These are phyloP conservation scores for Ogataea nitratoaversa DNA, from an alignment of 805 yeast species.

Conservation along the genomic window DNA sequence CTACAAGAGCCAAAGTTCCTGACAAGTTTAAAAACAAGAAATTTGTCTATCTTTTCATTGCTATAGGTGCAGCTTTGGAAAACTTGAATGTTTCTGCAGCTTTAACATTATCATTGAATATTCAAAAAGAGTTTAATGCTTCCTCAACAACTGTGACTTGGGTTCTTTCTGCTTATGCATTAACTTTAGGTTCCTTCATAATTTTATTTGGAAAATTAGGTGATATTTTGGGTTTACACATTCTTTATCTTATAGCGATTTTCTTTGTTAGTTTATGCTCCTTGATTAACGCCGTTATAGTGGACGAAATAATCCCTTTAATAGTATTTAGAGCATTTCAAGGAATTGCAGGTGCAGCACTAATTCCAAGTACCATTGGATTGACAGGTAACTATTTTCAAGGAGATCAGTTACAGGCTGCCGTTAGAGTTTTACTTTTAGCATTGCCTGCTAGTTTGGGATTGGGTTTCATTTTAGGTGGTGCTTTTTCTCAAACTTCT, in stretches of 20 bases:
- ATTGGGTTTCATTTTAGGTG: conserved; percentile 39
- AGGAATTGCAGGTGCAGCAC: conserved; percentile 34
- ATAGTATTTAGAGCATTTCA: conserved; percentile 27
- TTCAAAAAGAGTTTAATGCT: conserved; percentile 36
- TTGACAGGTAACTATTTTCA: conserved; percentile 21
- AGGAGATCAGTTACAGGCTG: conserved; percentile 11
- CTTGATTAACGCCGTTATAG: conserved; percentile 35
- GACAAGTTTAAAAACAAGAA: no score
- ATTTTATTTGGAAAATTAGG: conserved; percentile 38
- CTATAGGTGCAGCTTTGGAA: conserved; percentile 20
- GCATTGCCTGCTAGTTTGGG: conserved; percentile 29
- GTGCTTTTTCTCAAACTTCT: conserved; percentile 36
- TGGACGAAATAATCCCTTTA: conserved; percentile 30
- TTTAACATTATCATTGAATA: conserved; percentile 17
- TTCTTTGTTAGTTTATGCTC: conserved; percentile 24
- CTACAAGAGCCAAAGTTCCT: conserved; percentile 13
- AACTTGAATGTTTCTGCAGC: conserved; percentile 25
- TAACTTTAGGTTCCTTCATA: conserved; percentile 42
- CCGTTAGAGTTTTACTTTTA: conserved; percentile 13
- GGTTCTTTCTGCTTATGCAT: no score
- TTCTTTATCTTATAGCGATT: no score
- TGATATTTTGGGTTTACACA: conserved; percentile 38
- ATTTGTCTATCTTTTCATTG: conserved; percentile 9
- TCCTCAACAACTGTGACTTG: conserved; percentile 33
- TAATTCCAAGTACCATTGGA: no score